These are phyloP conservation scores for Erodium moschatum DNA, from an alignment of 441 rosid species.

Conservation along the genomic window DNA sequence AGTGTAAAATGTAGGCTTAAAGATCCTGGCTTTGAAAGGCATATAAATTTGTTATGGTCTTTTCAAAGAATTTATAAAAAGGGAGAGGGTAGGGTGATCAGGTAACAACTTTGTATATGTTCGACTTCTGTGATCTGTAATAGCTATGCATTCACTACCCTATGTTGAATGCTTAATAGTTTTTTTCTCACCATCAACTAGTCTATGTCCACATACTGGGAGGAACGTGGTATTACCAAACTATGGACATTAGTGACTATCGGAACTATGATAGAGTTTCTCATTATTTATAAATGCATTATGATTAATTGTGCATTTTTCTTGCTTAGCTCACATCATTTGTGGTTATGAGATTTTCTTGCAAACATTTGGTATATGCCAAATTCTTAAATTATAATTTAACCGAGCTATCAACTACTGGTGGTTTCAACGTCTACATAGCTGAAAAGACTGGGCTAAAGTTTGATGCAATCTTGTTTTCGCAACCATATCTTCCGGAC, in stretches of 20 bases:
- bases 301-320: neutral
- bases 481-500: neutral
- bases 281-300: neutral
- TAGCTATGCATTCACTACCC: neutral
- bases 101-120: neutral
- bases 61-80: neutral
- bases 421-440: neutral
- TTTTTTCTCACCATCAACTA: too few species aligned
- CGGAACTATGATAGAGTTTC: neutral
- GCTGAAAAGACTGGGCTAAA: neutral
- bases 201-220: neutral
- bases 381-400: neutral
- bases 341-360: neutral
- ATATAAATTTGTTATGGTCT: neutral
- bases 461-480: neutral
- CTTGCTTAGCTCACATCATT: neutral
- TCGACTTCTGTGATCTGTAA: neutral
- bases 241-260: neutral
- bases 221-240: neutral
- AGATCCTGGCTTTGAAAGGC: neutral
- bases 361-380: neutral
- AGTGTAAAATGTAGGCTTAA: slow-evolving; percentile 11
- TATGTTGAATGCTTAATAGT: neutral
- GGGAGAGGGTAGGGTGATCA: neutral
- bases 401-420: neutral